A percentile compares a stretch with the other conserved stretches of the same genome.
Evolutionary conservation across 345 rosid genomes (phyloP).

Genomic region (Gossypium herbaceum): DNA sequence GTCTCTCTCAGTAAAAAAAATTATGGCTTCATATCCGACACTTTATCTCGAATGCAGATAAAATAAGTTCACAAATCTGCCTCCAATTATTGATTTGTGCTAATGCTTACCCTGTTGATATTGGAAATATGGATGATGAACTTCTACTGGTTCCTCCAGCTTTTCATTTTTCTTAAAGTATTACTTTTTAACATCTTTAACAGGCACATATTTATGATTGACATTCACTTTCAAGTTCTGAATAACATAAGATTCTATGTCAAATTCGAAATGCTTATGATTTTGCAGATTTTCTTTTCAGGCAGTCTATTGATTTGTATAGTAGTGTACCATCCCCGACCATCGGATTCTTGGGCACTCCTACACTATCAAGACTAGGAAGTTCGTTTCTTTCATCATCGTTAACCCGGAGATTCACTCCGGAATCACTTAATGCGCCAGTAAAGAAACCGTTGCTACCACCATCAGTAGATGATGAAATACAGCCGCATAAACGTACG

Average conservation of each 20-base stretch:
- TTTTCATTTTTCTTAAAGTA: no score
- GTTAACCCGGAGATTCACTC: constrained; percentile 58
- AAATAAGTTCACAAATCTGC: no score
- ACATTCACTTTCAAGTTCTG: not conserved
- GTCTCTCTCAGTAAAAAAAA: no score
- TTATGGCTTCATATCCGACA: no score
- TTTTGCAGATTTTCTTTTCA: constrained; percentile 27
- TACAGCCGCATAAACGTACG: constrained; percentile 35
- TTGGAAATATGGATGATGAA: no score
- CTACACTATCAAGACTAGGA: constrained; percentile 52
- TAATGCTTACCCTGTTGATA: no score
- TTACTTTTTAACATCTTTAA: no score
- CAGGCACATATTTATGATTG: no score
- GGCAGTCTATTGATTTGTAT: constrained; percentile 84
- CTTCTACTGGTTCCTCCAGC: no score
- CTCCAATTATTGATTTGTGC: no score
- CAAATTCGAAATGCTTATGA: not conserved
- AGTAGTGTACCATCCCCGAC: constrained; percentile 82
- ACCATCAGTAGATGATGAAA: constrained; percentile 26
- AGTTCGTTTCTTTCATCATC: constrained; percentile 69
- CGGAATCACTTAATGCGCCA: constrained; percentile 40
- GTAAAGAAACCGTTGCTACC: constrained; percentile 50
- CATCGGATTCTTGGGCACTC: constrained; percentile 56
- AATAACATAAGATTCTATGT: not conserved
- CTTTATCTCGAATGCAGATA: no score